Percentiles rank a stretch among this genome's conserved stretches.
phyloP scores from a whole-genome alignment of 83 land plant species.

The Diphasiastrum complanatum region DNA sequence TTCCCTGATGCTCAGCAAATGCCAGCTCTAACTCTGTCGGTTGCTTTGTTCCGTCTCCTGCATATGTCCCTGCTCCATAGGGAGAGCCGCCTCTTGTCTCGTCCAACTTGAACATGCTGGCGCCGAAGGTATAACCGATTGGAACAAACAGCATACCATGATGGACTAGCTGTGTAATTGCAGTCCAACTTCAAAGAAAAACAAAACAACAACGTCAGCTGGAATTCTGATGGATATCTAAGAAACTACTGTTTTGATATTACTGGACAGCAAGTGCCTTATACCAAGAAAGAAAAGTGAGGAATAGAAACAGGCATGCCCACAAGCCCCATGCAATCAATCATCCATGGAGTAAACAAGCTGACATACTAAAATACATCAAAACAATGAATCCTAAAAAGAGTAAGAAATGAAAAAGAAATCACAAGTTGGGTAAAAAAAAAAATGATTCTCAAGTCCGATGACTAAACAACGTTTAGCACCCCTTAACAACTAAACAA shows the following conservation, averaged over 20 bases:
- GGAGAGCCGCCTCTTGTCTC: constrained; percentile 63
- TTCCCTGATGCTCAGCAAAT: constrained; percentile 74
- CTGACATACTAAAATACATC: too few species aligned
- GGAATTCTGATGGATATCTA: not conserved
- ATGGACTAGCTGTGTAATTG: constrained; percentile 65
- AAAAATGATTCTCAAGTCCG: too few species aligned
- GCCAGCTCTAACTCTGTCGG: constrained; percentile 55
- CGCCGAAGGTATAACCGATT: constrained; percentile 72
- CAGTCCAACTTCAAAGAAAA: constrained; percentile 57
- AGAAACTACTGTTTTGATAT: not conserved
- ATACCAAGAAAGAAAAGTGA: too few species aligned
- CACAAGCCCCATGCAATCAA: too few species aligned
- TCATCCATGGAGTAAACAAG: too few species aligned
- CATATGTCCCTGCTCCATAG: constrained; percentile 75
- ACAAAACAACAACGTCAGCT: not conserved
- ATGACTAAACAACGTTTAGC: not conserved
- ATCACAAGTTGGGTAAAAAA: too few species aligned
- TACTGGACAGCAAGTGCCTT: not conserved
- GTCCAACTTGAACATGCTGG: constrained; percentile 68
- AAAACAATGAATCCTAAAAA: too few species aligned
- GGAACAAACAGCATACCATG: constrained; percentile 88
- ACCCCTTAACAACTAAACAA: not conserved
- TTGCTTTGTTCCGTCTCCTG: constrained; percentile 69
- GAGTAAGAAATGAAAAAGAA: too few species aligned
- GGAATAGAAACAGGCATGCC: too few species aligned